These are phyloP conservation scores for Moesziomyces sp. DNA, from an alignment of 1,284 basidiomycete species.

Conservation along the genomic window DNA sequence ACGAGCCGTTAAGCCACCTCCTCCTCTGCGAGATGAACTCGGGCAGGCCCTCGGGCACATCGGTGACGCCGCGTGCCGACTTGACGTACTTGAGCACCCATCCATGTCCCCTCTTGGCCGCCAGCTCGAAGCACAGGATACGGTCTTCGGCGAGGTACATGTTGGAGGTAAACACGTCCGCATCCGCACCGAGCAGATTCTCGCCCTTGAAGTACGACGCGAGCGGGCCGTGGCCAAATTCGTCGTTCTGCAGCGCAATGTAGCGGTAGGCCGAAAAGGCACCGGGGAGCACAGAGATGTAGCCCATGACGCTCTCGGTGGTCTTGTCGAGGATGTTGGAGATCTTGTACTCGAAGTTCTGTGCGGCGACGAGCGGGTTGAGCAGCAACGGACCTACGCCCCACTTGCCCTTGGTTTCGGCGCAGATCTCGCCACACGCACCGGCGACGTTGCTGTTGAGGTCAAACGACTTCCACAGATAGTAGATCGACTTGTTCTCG, in stretches of 20 bases:
- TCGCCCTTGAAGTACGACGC: conserved; percentile 98
- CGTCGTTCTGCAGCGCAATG: conserved; percentile 89
- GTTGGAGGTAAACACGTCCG: conserved; percentile 90
- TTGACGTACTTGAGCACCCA: conserved; percentile 98
- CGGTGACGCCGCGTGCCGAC: conserved; percentile 92
- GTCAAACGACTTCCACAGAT: conserved; percentile 95
- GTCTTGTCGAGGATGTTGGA: conserved; percentile 66
- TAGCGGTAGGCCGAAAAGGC: conserved; percentile 73
- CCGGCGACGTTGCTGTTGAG: conserved; percentile 81
- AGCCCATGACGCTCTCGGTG: conserved; percentile 65
- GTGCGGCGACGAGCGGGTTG: conserved; percentile 82
- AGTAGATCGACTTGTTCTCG: conserved; percentile 94
- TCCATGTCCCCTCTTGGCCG: conserved; percentile 86
- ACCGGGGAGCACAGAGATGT: conserved; percentile 62
- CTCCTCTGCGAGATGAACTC: conserved; percentile 95
- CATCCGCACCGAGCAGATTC: conserved; percentile 85
- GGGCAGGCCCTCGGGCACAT: conserved; percentile 87
- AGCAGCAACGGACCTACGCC: conserved; percentile 81
- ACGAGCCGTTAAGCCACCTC: conserved; percentile 87
- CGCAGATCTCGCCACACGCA: conserved; percentile 78
- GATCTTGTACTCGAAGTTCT: conserved; percentile 94
- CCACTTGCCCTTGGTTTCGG: conserved; percentile 63
- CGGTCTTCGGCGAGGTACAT: conserved; percentile 74
- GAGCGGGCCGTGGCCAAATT: conserved; percentile 84
- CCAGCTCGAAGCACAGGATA: conserved; percentile 91